Base-by-base conservation (phyloP, 176 grass and related monocot genomes). In the Stipa capillata region DNA sequence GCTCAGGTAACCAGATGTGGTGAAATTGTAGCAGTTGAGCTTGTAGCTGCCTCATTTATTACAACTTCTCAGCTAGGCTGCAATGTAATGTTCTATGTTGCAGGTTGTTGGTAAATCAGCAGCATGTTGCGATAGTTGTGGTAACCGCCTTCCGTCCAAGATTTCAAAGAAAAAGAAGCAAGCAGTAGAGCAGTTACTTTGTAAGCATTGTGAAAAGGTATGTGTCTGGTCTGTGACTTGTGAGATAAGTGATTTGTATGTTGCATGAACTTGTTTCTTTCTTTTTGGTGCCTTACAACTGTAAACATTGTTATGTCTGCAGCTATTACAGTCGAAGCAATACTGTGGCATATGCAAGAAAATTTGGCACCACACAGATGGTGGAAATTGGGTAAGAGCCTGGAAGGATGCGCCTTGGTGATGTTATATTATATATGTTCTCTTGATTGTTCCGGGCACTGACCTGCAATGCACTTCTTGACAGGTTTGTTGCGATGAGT, bases 331-430 rank as follows among this genome's bases (percentile, higher is more conserved):
- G 69, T 91, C 86, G 7, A 99, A 92, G n/a, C 96, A 92, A 23
- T 95, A 99, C 54, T 99, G 96, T 79, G 92, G 96, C 56, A 92
- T 99, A 71, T 99, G 96, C 78, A 94, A 91, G 90, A 93, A 90
- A 84, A 92, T 99, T 65, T 99, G 96, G 96, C 90, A 95, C 35
- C 90, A 94, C 57, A 99, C 96, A 9, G 96, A 99, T 85, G 89
- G 90, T 76, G 96, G 92, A 69, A 90, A 88, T 79, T 99, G 88
- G 90, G 96, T 98, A 93, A 86, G 87, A 82, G 58, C 51, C 47
- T 85, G 32, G 66, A 69, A 56, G 2, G 36, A 27, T 31, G 6
- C 53, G 16, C 10, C 69, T 62, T 53, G 20, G 35, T 44, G 7
- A 37, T 64, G 8, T 33, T 69, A 74, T 88, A 47, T n/a, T 45